Evolutionary conservation across 768 basidiomycete species (phyloP), one percentile per base, ranked within the genome.

Genomic region (Tylopilus felleus): DNA sequence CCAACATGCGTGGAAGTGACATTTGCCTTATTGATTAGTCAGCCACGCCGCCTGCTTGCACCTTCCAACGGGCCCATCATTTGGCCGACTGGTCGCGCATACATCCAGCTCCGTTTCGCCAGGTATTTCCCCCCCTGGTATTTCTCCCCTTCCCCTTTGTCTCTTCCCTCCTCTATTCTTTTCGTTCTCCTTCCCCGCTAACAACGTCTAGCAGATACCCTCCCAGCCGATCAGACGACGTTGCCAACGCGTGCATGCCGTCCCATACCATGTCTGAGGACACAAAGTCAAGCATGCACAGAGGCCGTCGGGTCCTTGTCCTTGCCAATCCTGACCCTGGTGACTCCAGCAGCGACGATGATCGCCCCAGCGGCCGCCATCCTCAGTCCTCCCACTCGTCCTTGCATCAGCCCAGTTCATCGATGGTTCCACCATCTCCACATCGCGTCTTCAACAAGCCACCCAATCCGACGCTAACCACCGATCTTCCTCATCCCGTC

Each of bases 291-390:
- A 64, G 57, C 60, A 60, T 63, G 25, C 62, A 67, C 46, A 71
- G 56, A 51, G 57, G 53, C 56, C 76, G 69, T 61, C 75, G 73
- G 57, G 69, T 80, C 51, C 77, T 85, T 40, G 77, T 80, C 66
- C 76, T 89, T 59, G 76, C 79, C 56, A 88, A 88, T 65, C 85
- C 84, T 2, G 74, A 79, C 63, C 77, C 80, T 21, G 82, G 77
- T 44, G 75, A 73, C 50, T 71, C 69, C 25, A 73, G 73, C 57
- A 69, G 72, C 53, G 70, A 69, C 63, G 72, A 75, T 39, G 73
- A 74, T 51, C 73, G 73, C 52, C 72, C 58, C 45, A 55, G 8
- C 28, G 44, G 52, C 27, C 53, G 38, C 57, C 56, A 44, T 44
- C n/a, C 59, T 35, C 63, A 64, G 56, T 58, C 58, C 57, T 64